A percentile compares a stretch with the other conserved stretches of the same genome.
phyloP scores from a whole-genome alignment of 2,329 filamentous ascomycete genomes.

The Ophiostoma australiae region DNA sequence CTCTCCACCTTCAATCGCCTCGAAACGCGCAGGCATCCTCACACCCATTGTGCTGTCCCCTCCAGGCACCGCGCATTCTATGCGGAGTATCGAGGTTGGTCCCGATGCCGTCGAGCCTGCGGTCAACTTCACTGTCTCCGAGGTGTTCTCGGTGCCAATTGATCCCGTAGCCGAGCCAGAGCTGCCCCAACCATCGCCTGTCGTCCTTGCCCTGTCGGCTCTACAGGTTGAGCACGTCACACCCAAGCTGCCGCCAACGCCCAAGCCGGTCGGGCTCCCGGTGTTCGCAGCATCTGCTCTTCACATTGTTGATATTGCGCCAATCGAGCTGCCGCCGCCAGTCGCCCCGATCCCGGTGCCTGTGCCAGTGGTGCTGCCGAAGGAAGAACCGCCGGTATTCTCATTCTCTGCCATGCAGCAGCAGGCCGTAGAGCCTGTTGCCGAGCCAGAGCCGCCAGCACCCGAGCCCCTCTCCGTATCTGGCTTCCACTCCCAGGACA shows the following conservation, averaged over 20 bases:
- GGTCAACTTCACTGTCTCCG: slow-evolving; percentile 22
- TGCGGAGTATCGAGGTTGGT: slow-evolving; percentile 13
- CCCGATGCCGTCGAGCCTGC: neutral
- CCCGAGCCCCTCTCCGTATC: slow-evolving; percentile 34
- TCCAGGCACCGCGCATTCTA: slow-evolving; percentile 29
- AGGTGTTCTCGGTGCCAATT: slow-evolving; percentile 22
- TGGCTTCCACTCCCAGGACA: slow-evolving; percentile 36
- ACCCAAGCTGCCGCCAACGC: slow-evolving; percentile 17
- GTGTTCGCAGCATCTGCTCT: slow-evolving; percentile 23
- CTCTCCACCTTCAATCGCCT: slow-evolving; percentile 45
- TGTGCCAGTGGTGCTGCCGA: slow-evolving; percentile 20
- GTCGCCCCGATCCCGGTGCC: slow-evolving; percentile 16
- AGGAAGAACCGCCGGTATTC: slow-evolving; percentile 16
- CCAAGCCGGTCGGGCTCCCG: slow-evolving; percentile 18
- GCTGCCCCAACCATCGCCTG: slow-evolving; percentile 7
- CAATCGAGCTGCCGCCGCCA: slow-evolving; percentile 23
- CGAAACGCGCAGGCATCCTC: slow-evolving; percentile 28
- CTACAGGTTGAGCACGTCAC: slow-evolving; percentile 20
- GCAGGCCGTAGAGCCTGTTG: slow-evolving; percentile 32
- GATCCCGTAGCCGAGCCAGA: slow-evolving; percentile 22
- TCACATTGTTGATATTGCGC: slow-evolving; percentile 22
- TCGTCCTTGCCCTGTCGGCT: slow-evolving; percentile 20
- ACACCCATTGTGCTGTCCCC: slow-evolving; percentile 32
- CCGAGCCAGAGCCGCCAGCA: slow-evolving; percentile 22
- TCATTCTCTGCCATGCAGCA: slow-evolving; percentile 42